Evolutionary conservation across 768 basidiomycete genomes (phyloP).

Genomic region (Coprinopsis marcescibilis): DNA sequence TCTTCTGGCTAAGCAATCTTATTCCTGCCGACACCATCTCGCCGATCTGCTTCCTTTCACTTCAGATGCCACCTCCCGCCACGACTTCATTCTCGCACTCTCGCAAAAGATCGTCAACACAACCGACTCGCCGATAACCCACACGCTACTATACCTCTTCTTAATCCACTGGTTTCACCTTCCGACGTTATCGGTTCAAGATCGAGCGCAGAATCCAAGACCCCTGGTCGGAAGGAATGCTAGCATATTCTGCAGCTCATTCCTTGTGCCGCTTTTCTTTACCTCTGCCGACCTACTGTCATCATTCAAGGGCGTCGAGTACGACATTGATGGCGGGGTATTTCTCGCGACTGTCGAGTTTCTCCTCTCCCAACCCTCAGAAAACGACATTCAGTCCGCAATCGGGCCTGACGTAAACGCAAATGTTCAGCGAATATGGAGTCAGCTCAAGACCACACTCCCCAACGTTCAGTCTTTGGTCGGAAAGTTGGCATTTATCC

Average conservation of each 20-base stretch:
- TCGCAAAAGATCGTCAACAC: neutral
- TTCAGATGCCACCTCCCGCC: neutral
- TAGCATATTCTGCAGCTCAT: slow-evolving; percentile 25
- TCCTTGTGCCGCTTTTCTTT: slow-evolving; percentile 37
- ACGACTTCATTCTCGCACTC: neutral
- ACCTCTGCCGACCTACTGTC: slow-evolving; percentile 22
- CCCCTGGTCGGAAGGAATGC: slow-evolving; percentile 22
- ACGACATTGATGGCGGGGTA: slow-evolving; percentile 52
- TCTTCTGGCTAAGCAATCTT: neutral
- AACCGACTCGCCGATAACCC: slow-evolving; percentile 9
- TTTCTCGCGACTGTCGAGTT: slow-evolving; percentile 41
- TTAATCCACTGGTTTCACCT: slow-evolving; percentile 28
- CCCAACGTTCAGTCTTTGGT: too few relatives aligned
- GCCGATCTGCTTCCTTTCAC: neutral
- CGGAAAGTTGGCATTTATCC: too few relatives aligned
- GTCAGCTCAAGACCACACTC: too few relatives aligned
- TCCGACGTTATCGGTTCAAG: slow-evolving; percentile 28
- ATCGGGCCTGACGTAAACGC: slow-evolving; percentile 15
- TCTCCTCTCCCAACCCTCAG: slow-evolving; percentile 22
- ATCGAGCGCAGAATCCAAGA: slow-evolving; percentile 34
- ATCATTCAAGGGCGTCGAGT: slow-evolving; percentile 12
- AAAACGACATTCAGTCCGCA: slow-evolving; percentile 23
- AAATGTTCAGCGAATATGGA: slow-evolving; percentile 20
- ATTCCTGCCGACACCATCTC: neutral
- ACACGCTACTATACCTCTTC: slow-evolving; percentile 20